Conservation (phyloP, 2,329 filamentous ascomycete genomes). For the Plectosphaerella sp. region DNA sequence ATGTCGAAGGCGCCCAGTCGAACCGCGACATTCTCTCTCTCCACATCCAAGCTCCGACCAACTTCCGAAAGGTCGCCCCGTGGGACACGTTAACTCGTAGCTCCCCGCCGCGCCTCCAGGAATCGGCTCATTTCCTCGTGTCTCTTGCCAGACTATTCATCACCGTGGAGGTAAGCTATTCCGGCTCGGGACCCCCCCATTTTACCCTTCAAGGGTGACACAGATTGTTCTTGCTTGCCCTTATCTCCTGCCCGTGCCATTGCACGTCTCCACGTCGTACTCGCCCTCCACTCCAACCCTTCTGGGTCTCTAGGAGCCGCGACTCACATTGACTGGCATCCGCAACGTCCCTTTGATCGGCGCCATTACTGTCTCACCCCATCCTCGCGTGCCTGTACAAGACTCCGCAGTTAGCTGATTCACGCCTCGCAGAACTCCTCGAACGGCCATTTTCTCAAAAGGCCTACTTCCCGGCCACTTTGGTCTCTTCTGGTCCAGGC, state of each 20-base stretch:
- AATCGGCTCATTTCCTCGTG: conserved; percentile 44
- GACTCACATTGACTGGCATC: conserved; percentile 1
- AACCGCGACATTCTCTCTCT: conserved; percentile 30
- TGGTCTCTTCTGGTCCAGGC: conserved; percentile 23
- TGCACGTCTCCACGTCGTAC: conserved; percentile 7
- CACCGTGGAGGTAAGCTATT: conserved; percentile 48
- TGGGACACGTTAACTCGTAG: conserved; percentile 64
- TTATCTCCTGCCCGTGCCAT: conserved; percentile 18
- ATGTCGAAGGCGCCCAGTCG: conserved; percentile 31
- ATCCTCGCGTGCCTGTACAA: background rate
- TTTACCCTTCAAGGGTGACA: background rate
- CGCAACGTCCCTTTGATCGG: conserved; percentile 8
- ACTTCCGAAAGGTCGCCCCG: conserved; percentile 35
- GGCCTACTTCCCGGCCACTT: conserved; percentile 38
- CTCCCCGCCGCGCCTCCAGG: conserved; percentile 46
- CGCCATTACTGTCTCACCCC: conserved; percentile 4
- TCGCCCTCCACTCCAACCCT: background rate
- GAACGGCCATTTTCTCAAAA: conserved; percentile 43
- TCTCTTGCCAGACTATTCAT: conserved; percentile 20
- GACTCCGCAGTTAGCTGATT: conserved; percentile 22
- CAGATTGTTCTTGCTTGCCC: background rate
- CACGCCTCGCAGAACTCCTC: conserved; percentile 32
- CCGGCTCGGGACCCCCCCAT: conserved; percentile 1
- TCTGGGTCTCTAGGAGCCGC: too few species aligned
- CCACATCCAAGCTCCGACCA: conserved; percentile 37